A percentile compares a stretch with the other conserved stretches of the same genome.
Conservation (phyloP, 768 basidiomycete genomes). For the Gymnopilus dilepis region DNA sequence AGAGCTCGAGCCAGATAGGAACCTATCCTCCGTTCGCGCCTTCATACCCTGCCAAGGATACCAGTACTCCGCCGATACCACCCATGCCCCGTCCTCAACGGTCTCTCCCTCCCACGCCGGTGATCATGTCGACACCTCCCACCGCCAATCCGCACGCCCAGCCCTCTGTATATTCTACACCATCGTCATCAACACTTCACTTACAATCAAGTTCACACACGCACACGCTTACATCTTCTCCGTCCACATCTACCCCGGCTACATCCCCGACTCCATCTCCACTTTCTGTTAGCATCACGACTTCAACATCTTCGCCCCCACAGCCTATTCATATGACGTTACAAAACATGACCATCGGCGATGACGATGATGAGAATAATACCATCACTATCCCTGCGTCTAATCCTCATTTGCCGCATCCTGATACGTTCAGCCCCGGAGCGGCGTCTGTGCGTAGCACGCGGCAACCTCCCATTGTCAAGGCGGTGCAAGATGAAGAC, state of each 20-base stretch:
- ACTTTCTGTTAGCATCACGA: neutral
- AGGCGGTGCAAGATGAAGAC: slow-evolving; percentile 23
- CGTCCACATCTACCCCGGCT: neutral
- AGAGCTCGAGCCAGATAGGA: slow-evolving; percentile 26
- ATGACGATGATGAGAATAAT: neutral
- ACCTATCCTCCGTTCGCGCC: slow-evolving; percentile 6
- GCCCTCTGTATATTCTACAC: too few relatives aligned
- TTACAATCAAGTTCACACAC: neutral
- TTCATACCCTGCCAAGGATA: slow-evolving; percentile 1
- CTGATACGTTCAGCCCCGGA: neutral
- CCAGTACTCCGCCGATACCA: neutral
- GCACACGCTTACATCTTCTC: neutral
- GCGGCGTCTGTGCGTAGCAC: neutral
- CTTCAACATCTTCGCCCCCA: neutral
- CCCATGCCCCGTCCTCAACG: slow-evolving; percentile 31
- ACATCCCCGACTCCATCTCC: neutral
- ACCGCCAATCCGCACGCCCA: slow-evolving; percentile 12
- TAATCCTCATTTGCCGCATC: neutral
- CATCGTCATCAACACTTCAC: too few relatives aligned
- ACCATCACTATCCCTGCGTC: neutral
- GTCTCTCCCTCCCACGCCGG: slow-evolving; percentile 48
- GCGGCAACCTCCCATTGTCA: neutral
- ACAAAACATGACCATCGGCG: neutral
- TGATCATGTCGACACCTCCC: slow-evolving; percentile 1
- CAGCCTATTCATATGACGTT: neutral